Evolutionary conservation across 2,329 filamentous ascomycete genomes (phyloP).

Genomic region (Coniochaeta sp.): DNA sequence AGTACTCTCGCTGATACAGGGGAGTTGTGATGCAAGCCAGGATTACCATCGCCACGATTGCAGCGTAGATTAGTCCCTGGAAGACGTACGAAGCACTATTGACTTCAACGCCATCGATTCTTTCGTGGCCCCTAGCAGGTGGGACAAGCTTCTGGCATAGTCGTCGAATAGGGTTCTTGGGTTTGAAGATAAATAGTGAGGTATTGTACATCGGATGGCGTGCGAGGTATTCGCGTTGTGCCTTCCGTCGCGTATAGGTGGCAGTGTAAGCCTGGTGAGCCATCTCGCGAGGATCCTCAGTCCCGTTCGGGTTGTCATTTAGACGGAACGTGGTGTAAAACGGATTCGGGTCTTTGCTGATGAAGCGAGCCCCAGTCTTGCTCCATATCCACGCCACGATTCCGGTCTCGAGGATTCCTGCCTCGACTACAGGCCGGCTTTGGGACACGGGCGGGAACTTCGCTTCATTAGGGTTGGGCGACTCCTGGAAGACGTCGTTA

Average conservation of each 20-base stretch:
- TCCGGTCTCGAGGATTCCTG: slow-evolving; percentile 44
- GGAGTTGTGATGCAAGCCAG: slow-evolving; percentile 92
- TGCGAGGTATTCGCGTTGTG: slow-evolving; percentile 83
- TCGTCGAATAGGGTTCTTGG: slow-evolving; percentile 68
- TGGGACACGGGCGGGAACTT: slow-evolving; percentile 21
- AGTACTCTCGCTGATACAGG: slow-evolving; percentile 86
- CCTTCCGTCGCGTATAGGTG: slow-evolving; percentile 72
- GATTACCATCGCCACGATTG: slow-evolving; percentile 96
- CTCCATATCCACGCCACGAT: slow-evolving; percentile 54
- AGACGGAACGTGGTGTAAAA: slow-evolving; percentile 77
- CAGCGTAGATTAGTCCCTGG: slow-evolving; percentile 86
- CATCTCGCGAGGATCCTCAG: slow-evolving; percentile 77
- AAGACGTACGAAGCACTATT: slow-evolving; percentile 89
- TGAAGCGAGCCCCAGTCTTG: slow-evolving; percentile 46
- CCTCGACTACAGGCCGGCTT: slow-evolving; percentile 16
- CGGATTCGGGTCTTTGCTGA: slow-evolving; percentile 75
- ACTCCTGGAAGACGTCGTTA: slow-evolving; percentile 23
- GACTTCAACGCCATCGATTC: slow-evolving; percentile 83
- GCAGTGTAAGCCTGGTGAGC: slow-evolving; percentile 84
- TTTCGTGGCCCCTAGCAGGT: slow-evolving; percentile 76
- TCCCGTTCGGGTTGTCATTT: slow-evolving; percentile 60
- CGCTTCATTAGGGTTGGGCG: slow-evolving; percentile 21
- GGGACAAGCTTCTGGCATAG: slow-evolving; percentile 87
- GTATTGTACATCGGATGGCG: slow-evolving; percentile 89
- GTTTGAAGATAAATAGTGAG: slow-evolving; percentile 78